Conservation (phyloP, 2,329 filamentous ascomycete genomes). For the Zymoseptoria brevis region DNA sequence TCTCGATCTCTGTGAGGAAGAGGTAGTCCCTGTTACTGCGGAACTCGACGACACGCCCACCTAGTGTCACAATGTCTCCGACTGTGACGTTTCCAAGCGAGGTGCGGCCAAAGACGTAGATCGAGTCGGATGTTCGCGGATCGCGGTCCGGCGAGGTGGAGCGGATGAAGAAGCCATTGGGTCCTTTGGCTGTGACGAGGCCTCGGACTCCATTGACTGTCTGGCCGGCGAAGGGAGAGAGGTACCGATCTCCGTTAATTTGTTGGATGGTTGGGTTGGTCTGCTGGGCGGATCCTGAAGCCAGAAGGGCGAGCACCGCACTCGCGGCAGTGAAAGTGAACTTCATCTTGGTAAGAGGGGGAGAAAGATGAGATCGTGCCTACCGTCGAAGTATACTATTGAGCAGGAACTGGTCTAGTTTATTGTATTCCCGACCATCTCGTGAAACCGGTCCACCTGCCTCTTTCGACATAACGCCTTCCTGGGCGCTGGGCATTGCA, state of each 20-base stretch:
- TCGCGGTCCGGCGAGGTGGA: conserved; percentile 51
- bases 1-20: conserved; percentile 56
- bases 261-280: conserved; percentile 27
- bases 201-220: conserved; percentile 53
- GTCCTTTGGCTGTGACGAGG: conserved; percentile 56
- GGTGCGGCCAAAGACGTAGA: conserved; percentile 55
- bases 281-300: conserved; percentile 3
- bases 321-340: background rate
- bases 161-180: conserved; percentile 56
- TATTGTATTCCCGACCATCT: background rate
- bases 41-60: conserved; percentile 54
- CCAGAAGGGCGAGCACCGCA: background rate
- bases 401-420: background rate
- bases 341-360: background rate
- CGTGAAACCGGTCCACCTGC: background rate
- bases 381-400: background rate
- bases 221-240: conserved; percentile 53
- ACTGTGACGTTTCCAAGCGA: conserved; percentile 48
- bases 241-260: conserved; percentile 59
- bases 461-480: background rate
- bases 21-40: conserved; percentile 50
- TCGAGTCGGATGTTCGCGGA: conserved; percentile 52
- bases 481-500: background rate
- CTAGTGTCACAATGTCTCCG: conserved; percentile 55
- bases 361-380: background rate